phyloP scores from a whole-genome alignment of 129 eudicot species.

The Pittosporum tobira region DNA sequence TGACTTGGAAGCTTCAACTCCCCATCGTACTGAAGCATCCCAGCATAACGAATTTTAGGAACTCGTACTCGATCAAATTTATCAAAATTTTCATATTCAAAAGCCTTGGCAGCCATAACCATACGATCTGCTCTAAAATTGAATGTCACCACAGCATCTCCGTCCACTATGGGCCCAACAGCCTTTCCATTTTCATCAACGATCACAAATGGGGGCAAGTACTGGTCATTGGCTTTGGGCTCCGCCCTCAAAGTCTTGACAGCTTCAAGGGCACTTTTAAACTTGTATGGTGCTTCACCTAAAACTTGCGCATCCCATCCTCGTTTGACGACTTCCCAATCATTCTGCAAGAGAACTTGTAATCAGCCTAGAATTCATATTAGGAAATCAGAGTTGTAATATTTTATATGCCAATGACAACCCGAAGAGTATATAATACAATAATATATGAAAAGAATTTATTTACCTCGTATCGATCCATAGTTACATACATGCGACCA shows the following conservation, averaged over 20 bases:
- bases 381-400: too few relatives aligned
- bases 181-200: constrained; percentile 54
- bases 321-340: constrained; percentile 59
- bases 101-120: constrained; percentile 67
- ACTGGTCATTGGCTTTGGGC: constrained; percentile 45
- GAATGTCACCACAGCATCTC: constrained; percentile 63
- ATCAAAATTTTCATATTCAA: constrained; percentile 48
- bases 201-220: constrained; percentile 58
- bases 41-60: constrained; percentile 61
- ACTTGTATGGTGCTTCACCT: constrained; percentile 68
- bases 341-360: constrained; percentile 29
- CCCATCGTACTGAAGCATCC: constrained; percentile 74
- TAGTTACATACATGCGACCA: constrained; percentile 91
- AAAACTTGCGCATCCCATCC: constrained; percentile 79
- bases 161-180: constrained; percentile 61
- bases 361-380: neutral
- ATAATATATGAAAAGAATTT: neutral
- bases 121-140: constrained; percentile 67
- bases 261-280: constrained; percentile 45
- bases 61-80: constrained; percentile 50
- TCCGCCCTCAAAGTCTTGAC: constrained; percentile 44
- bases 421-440: neutral
- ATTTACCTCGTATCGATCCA: constrained; percentile 96
- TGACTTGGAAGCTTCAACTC: constrained; percentile 57
- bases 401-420: neutral